Percentiles rank a stretch among this genome's conserved stretches.
These are phyloP conservation scores for Cordyceps pruinosa DNA, from an alignment of 2,329 filamentous ascomycete genomes.

Conservation along the genomic window DNA sequence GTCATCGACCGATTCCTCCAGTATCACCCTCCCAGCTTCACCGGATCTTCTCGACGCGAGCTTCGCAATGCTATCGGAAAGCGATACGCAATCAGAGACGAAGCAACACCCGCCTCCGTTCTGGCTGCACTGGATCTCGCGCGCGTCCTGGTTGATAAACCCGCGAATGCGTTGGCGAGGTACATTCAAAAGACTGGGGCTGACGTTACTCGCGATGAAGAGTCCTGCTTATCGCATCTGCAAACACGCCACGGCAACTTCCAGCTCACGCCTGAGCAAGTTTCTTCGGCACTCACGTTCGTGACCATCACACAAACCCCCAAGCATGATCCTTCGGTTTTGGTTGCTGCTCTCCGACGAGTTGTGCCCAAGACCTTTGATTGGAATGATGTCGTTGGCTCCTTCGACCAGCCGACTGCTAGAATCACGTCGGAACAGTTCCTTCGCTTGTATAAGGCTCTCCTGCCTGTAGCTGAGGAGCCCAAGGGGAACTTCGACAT, in stretches of 20 bases:
- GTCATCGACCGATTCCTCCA: conserved; percentile 83
- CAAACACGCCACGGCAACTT: conserved; percentile 46
- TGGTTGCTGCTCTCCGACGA: conserved; percentile 58
- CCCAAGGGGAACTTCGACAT: conserved; percentile 58
- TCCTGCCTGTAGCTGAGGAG: conserved; percentile 64
- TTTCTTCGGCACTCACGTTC: conserved; percentile 71
- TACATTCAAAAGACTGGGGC: conserved; percentile 69
- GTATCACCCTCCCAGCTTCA: conserved; percentile 80
- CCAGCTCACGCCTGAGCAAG: conserved; percentile 71
- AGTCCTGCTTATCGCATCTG: conserved; percentile 52
- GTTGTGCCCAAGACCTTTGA: conserved; percentile 57
- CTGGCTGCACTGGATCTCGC: conserved; percentile 64
- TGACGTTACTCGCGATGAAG: conserved; percentile 68
- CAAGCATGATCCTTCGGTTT: conserved; percentile 42
- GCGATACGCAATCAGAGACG: conserved; percentile 59
- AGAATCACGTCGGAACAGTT: conserved; percentile 76
- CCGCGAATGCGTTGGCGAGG: conserved; percentile 51
- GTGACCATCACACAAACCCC: conserved; percentile 52
- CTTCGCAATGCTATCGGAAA: conserved; percentile 59
- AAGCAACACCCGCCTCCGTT: conserved; percentile 62
- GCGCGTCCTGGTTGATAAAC: conserved; percentile 54
- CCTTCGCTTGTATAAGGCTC: conserved; percentile 68
- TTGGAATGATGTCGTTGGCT: conserved; percentile 65
- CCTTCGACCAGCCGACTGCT: conserved; percentile 74
- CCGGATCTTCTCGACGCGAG: conserved; percentile 65